These are phyloP conservation scores for Phytophthora citricola DNA, from an alignment of 352 stramenopile genomes.

Conservation along the genomic window DNA sequence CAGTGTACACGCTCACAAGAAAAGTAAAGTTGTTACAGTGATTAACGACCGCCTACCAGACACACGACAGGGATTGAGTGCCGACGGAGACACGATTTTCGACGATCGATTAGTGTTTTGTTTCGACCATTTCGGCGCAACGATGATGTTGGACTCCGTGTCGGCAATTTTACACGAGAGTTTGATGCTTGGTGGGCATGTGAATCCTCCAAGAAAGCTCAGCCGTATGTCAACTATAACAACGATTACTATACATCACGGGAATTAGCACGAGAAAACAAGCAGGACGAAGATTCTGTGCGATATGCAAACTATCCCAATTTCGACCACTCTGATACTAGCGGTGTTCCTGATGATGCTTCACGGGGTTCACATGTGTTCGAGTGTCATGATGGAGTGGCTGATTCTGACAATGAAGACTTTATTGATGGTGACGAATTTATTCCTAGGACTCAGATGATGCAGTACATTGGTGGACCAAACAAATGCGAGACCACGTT, in stretches of 20 bases:
- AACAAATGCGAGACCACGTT: no score
- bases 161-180: background rate
- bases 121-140: background rate
- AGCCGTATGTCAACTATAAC: background rate
- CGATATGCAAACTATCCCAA: background rate
- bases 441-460: no score
- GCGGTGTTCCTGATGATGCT: background rate
- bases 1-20: background rate
- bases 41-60: background rate
- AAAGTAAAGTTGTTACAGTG: background rate
- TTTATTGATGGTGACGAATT: no score
- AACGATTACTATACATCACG: background rate
- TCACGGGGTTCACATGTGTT: no score
- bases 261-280: background rate
- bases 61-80: background rate
- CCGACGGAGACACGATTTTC: background rate
- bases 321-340: background rate
- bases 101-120: background rate
- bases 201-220: background rate
- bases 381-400: no score
- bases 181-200: background rate
- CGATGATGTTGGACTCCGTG: background rate
- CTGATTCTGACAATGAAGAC: no score
- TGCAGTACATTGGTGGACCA: no score
- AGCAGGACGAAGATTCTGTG: background rate